Conservation (phyloP, 352 stramenopile species). For the Phytopythium oedochilum region DNA sequence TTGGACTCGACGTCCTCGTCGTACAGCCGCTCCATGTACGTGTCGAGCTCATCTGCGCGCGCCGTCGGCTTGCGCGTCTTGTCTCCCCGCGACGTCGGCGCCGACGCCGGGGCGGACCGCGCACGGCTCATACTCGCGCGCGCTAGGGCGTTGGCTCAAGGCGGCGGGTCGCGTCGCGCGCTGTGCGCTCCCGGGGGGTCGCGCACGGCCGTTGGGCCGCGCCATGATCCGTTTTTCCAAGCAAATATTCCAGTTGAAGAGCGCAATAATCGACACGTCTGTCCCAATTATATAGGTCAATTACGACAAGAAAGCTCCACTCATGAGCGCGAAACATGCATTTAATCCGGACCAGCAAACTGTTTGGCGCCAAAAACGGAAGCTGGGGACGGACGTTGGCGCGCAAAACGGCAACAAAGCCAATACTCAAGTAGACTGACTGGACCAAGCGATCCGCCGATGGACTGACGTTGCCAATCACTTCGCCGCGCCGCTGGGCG, state of each 20-base stretch:
- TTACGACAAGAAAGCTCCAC: no score
- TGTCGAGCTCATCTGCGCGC: slow-evolving; percentile 79
- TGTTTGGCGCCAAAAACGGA: background rate
- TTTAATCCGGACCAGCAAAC: no score
- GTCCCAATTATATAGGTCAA: background rate
- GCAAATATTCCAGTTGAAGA: no score
- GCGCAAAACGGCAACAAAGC: background rate
- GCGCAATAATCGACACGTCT: no score
- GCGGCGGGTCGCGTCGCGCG: background rate
- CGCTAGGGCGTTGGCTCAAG: background rate
- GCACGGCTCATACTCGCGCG: background rate
- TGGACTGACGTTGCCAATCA: no score
- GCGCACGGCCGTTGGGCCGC: background rate
- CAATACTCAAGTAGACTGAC: background rate
- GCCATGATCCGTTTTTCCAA: no score
- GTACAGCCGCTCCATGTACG: slow-evolving; percentile 95
- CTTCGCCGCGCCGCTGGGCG: background rate
- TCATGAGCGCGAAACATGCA: no score
- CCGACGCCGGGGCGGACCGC: background rate
- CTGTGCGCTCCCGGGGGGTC: background rate
- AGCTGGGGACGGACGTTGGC: background rate
- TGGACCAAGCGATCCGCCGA: no score
- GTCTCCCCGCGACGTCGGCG: slow-evolving; percentile 9
- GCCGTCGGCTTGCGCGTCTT: slow-evolving; percentile 53
- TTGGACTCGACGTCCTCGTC: slow-evolving; percentile 87